Evolutionary conservation across 768 basidiomycete species (phyloP), one percentile per base, ranked within the genome.

Genomic region (Leccinum truebloodii): DNA sequence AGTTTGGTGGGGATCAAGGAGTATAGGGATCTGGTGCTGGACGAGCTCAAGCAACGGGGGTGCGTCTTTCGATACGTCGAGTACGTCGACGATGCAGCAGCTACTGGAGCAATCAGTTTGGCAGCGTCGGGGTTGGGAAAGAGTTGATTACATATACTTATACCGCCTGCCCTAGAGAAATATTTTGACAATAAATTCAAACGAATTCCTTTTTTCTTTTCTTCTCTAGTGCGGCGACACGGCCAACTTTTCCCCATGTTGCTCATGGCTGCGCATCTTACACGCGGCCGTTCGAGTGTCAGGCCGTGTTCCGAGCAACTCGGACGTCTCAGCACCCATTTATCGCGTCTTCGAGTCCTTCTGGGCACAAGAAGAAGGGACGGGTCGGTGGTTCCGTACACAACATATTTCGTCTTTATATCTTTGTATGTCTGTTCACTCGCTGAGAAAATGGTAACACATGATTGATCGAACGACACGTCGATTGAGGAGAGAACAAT

Each of bases 221-320:
- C 65, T 61, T 71, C 74, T 69, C 75, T 77, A 79, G 90, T 92
- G 90, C 90, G 90, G 90, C 90, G 79, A 80, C 90, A 86, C 87
- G 86, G 85, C 84, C 81, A 83, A 66, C 73, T 71, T 76, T 89
- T 88, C 87, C 90, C 90, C 84, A 84, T 89, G 90, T 92, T 92
- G 90, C 90, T 92, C 90, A 87, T 89, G 79, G 80, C 83, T 78
- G 86, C 81, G 73, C 78, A 74, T 64, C 65, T 3, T 76, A 69
- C 71, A 89, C 80, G 87, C 84, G 81, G 87, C 80, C 74, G 89
- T 92, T 91, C 73, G 90, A 92, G 90, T 90, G 90, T 92, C 90
- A 90, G 80, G 87, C 81, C 82, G 88, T 88, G 90, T 79, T 79
- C 78, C 81, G 89, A 92, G 65, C 61, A 77, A 89, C 64, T 62